Percentiles rank a stretch among this genome's conserved stretches.
Evolutionary conservation across 1,139 yeast genomes (phyloP).

Genomic region (Nakaseomyces kungkrabaensis): DNA sequence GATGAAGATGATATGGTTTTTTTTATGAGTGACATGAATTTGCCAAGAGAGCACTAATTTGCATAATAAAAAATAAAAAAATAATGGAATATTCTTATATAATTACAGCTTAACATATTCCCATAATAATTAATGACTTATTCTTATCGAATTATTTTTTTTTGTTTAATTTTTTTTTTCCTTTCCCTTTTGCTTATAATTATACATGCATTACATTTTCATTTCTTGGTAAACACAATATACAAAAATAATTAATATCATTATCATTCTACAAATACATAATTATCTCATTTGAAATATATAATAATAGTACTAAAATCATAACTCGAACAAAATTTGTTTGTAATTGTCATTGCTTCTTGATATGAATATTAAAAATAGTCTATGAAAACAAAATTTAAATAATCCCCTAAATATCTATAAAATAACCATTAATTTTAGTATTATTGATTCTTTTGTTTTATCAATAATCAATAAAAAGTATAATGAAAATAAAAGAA

Average conservation of each 20-base stretch:
- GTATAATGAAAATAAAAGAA: too few species aligned
- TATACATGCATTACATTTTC: background rate
- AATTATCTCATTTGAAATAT: background rate
- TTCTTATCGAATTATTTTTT: constrained; percentile 20
- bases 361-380: background rate
- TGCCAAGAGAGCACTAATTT: constrained; percentile 22
- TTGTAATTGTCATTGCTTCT: background rate
- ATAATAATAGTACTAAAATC: too few species aligned
- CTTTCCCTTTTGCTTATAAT: too few species aligned
- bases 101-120: too few species aligned
- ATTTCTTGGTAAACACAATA: background rate
- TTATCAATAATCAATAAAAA: too few species aligned
- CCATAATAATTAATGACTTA: too few species aligned
- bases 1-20: constrained; percentile 77
- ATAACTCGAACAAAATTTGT: too few species aligned
- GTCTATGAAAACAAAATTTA: background rate
- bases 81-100: too few species aligned
- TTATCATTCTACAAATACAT: background rate
- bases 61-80: background rate
- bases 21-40: constrained; percentile 84
- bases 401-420: too few species aligned
- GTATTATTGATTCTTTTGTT: too few species aligned
- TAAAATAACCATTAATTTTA: too few species aligned
- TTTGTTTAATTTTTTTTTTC: constrained; percentile 24
- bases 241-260: too few species aligned